Percentiles rank a stretch among this genome's conserved stretches.
These are phyloP conservation scores for Oxyria digyna DNA, from an alignment of 148 eudicot genomes.

Conservation along the genomic window DNA sequence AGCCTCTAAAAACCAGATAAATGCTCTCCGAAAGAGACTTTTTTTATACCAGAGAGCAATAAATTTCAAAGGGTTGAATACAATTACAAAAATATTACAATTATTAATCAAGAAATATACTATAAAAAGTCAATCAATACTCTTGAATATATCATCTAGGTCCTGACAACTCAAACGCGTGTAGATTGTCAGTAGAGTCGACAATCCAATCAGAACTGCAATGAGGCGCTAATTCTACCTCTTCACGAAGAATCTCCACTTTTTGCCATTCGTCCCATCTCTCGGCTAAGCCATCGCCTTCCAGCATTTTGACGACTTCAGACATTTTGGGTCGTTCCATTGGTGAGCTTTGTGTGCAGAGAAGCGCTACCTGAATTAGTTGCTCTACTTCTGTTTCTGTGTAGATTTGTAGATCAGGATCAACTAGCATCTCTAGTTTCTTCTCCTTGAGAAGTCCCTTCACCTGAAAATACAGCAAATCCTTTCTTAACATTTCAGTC, in stretches of 20 bases:
- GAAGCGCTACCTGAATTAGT: constrained; percentile 11
- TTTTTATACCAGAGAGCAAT: not conserved
- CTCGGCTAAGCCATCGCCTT: constrained; percentile 13
- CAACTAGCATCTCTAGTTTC: constrained; percentile 15
- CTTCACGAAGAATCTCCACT: constrained; percentile 32
- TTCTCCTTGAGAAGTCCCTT: constrained; percentile 14
- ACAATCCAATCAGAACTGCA: constrained; percentile 26
- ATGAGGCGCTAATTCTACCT: constrained; percentile 23
- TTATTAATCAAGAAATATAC: not conserved
- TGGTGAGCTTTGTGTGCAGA: constrained; percentile 15
- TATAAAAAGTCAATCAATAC: not conserved
- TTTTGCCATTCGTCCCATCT: constrained; percentile 49
- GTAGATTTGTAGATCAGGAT: constrained; percentile 12
- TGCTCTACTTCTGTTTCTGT: constrained; percentile 12
- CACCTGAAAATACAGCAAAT: constrained; percentile 7
- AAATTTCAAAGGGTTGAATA: not conserved
- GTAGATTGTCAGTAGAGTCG: constrained; percentile 29
- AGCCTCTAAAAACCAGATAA: constrained; percentile 2
- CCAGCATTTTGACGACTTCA: constrained; percentile 11
- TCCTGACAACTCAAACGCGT: constrained; percentile 30
- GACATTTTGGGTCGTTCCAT: constrained; percentile 15
- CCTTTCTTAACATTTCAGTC: too few species aligned
- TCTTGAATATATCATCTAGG: constrained; percentile 16
- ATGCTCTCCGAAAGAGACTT: not conserved
- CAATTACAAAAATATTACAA: too few species aligned